Base-by-base conservation (phyloP, 2,329 filamentous ascomycete genomes). In the Clonostachys chloroleuca region DNA sequence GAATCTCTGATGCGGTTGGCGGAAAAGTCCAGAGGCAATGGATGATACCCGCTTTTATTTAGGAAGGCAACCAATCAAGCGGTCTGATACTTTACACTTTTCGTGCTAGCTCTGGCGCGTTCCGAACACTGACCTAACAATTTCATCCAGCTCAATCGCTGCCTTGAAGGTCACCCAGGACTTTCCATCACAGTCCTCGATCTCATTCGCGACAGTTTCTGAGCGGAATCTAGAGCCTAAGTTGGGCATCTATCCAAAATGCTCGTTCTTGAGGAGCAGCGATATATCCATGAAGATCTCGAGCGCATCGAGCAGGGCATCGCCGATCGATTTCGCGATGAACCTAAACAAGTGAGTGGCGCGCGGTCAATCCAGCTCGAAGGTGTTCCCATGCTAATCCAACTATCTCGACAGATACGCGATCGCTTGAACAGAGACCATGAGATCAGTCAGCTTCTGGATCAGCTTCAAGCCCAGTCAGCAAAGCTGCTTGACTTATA, bases 261-360 rank as follows among this genome's bases (percentile, higher is more conserved):
- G 91, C 74, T 95, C 84, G 74, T 95, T 56, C 72, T 96, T 53
- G 95, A 99, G 75, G 92, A 97, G 58, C 87, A 97, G 70, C 83
- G 94, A 58, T 91, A 89, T 60, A 82, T 96, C 58, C 92, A 96
- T 59, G 94, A 99, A 80, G 94, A 99, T 69, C 74, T 99, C 44
- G 94, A 99, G 77, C 86, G 94, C 53, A 80, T 99, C 50, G 94
- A 99, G 70, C 90, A 96, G 66, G 94, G 89, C 46, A 87, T 96
- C 59, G 87, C 89, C 47, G 92, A 97, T 70, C 87, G 92, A 60
- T 82, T 95, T 51, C 78, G 84, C 52, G 90, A 96, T 55, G 91
- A 97, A 54, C 92, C 92, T 42, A 89, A 87, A 68, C 87, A 92
- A 66, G 89, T 92, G 73, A 66, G 84, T 74, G 46, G 12, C 16